Evolutionary conservation across 495 filamentous ascomycete genomes (phyloP), one percentile per base, ranked within the genome.

Genomic region (Jackrogersella minutella): DNA sequence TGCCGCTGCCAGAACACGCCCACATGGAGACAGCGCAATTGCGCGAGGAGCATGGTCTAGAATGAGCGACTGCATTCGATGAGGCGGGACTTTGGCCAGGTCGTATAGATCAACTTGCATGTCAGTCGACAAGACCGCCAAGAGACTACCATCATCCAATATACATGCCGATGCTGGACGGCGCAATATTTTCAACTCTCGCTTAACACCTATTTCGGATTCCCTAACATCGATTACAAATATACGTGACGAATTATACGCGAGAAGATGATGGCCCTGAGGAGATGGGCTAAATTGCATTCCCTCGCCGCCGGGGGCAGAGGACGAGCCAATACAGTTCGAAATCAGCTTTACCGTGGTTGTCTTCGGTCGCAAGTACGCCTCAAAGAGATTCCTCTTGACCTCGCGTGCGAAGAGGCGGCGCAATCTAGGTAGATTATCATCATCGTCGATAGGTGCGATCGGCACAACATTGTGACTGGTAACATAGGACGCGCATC

Each of bases 201-300:
- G 82, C 69, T 84, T 87, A 5, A 96, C 89, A 6, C 74, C 76
- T 2, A 91, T 74, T 9, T 83, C 79, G 14, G 82, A 75, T 2
- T 78, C 79, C 9, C 84, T 79, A 2, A 91, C 81, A 72, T 93
- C 86, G 33, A 95, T 70, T n/a, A 94, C 86, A 62, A 92, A 86
- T 68, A 96, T 93, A 54, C 92, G 82, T 16, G 92, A 94, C n/a
- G 92, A 94, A 72, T 90, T 93, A 65, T 92, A 88, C 39, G 91
- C 92, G 7, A 96, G 81, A 10, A 93, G 75, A 73, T 88, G 85
- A 55, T 88, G 86, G 9, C 90, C 91, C 64, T 84, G 87, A 6
- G 89, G 86, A 13, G 92, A 94, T 58, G 92, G 87, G 57, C 85
- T 84, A 68, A 95, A 96, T 51, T 91, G 90, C 76, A 96, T 91